A percentile compares a stretch with the other conserved stretches of the same genome.
Conservation (phyloP, 345 rosid species). For the Hirschfeldia incana region DNA sequence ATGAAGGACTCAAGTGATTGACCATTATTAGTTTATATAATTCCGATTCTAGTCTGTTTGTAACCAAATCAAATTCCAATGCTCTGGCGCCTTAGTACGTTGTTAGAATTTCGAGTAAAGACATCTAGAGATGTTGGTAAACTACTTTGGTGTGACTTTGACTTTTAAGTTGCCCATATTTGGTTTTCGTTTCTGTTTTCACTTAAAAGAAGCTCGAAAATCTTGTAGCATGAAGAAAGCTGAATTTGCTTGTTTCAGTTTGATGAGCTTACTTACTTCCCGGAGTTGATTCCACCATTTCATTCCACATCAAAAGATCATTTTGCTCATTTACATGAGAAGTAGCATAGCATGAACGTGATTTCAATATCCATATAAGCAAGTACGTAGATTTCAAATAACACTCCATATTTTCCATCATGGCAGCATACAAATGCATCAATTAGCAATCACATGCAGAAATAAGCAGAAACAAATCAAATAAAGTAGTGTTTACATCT, state of each 20-base stretch:
- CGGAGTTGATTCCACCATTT: no score
- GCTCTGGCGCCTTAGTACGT: slow-evolving; percentile 24
- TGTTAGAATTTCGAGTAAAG: slow-evolving; percentile 10
- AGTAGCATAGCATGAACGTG: no score
- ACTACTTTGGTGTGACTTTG: slow-evolving; percentile 10
- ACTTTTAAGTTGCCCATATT: slow-evolving; percentile 10
- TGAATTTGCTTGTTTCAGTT: no score
- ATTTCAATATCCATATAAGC: no score
- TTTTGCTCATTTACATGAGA: no score
- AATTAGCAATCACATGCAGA: background rate
- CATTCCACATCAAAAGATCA: no score
- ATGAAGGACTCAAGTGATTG: slow-evolving; percentile 37
- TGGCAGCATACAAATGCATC: background rate
- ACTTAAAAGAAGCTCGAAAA: no score
- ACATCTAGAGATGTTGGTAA: slow-evolving; percentile 22
- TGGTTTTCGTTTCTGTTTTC: no score
- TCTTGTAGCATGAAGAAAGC: no score
- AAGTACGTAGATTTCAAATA: no score
- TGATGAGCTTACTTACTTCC: no score
- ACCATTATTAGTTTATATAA: background rate
- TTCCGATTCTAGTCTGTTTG: slow-evolving; percentile 25
- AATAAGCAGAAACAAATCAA: background rate
- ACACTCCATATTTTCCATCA: background rate
- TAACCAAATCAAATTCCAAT: slow-evolving; percentile 17
- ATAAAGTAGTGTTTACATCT: background rate